phyloP scores from a whole-genome alignment of 78 protist species.

The Creolimax fragrantissima region DNA sequence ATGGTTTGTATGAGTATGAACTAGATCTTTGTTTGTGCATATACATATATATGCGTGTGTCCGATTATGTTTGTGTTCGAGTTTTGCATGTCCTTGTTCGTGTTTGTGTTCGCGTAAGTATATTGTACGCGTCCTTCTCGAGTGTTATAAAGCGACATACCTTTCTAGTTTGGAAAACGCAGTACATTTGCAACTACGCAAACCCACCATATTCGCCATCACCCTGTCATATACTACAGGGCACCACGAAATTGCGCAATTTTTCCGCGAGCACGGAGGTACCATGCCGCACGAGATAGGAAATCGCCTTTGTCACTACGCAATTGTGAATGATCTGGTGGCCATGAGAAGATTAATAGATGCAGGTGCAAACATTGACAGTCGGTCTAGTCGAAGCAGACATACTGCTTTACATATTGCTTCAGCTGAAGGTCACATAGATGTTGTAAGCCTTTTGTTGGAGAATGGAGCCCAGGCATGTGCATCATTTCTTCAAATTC shows the following conservation, averaged over 20 bases:
- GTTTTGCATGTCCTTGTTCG: background rate
- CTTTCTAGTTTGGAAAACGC: too few species aligned
- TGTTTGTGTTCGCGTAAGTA: background rate
- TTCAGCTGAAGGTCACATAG: conserved; percentile 7
- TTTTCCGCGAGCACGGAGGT: conserved; percentile 6
- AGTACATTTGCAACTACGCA: background rate
- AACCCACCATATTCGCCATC: too few species aligned
- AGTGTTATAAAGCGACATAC: too few species aligned
- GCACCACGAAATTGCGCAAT: background rate
- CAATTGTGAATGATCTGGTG: background rate
- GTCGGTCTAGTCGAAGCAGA: background rate
- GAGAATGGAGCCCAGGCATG: background rate
- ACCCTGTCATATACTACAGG: background rate
- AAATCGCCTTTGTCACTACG: background rate
- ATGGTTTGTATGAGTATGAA: background rate
- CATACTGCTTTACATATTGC: conserved; percentile 14
- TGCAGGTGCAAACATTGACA: background rate
- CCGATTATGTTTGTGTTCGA: background rate
- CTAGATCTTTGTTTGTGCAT: background rate
- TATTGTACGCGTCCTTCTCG: background rate
- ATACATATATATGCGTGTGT: background rate
- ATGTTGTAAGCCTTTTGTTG: background rate
- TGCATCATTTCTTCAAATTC: too few species aligned
- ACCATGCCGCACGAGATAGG: background rate
- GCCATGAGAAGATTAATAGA: background rate